These are phyloP conservation scores for Acer negundo DNA, from an alignment of 345 rosid genomes.

Conservation along the genomic window DNA sequence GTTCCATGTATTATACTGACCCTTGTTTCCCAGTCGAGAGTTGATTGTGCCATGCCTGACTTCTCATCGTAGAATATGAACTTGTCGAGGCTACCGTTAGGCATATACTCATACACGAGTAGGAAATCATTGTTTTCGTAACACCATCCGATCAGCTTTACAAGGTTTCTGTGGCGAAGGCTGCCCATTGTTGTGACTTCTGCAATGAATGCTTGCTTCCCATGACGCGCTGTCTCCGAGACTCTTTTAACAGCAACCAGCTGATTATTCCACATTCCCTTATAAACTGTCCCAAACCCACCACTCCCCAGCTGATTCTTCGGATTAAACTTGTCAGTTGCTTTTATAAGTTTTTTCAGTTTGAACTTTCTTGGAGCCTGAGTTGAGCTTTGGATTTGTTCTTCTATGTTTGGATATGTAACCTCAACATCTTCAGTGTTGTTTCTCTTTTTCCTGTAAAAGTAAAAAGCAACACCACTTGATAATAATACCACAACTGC, in stretches of 20 bases:
- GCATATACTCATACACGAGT: slow-evolving; percentile 71
- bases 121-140: slow-evolving; percentile 56
- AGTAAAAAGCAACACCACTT: slow-evolving; percentile 12
- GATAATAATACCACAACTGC: slow-evolving; percentile 11
- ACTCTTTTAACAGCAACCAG: slow-evolving; percentile 75
- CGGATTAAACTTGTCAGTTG: slow-evolving; percentile 52
- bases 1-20: slow-evolving; percentile 45
- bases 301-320: slow-evolving; percentile 73
- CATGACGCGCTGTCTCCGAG: slow-evolving; percentile 63
- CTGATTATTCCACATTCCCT: slow-evolving; percentile 46
- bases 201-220: slow-evolving; percentile 76
- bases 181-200: slow-evolving; percentile 79
- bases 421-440: slow-evolving; percentile 34
- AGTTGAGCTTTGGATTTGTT: slow-evolving; percentile 40
- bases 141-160: slow-evolving; percentile 82
- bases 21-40: slow-evolving; percentile 60
- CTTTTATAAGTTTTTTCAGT: slow-evolving; percentile 51
- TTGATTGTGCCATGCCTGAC: slow-evolving; percentile 18
- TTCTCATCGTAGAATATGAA: slow-evolving; percentile 39
- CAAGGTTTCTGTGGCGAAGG: slow-evolving; percentile 66
- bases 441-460: slow-evolving; percentile 34
- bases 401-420: slow-evolving; percentile 45
- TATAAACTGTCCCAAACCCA: slow-evolving; percentile 78
- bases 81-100: slow-evolving; percentile 68
- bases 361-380: slow-evolving; percentile 59